phyloP scores from a whole-genome alignment of 129 eudicot genomes.

The Artemisia argyi region DNA sequence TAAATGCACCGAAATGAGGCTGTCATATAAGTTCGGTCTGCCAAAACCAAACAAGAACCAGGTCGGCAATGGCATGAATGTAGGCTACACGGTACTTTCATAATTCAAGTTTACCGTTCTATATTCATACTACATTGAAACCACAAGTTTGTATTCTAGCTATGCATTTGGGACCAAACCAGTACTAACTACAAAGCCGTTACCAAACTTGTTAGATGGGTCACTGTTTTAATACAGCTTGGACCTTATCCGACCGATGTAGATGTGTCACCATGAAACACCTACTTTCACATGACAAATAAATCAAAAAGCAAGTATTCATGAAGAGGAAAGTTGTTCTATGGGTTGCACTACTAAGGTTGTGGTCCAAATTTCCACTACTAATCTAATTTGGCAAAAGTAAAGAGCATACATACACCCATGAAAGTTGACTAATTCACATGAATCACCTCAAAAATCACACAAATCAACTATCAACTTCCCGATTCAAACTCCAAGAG shows the following conservation, averaged over 20 bases:
- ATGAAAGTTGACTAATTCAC: slow-evolving; percentile 30
- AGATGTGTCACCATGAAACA: not conserved
- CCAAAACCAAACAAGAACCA: too few species aligned
- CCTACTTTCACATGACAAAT: not conserved
- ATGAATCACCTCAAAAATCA: slow-evolving; percentile 25
- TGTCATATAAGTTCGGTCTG: too few species aligned
- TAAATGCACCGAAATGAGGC: too few species aligned
- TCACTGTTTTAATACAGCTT: too few species aligned
- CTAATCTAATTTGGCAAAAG: not conserved
- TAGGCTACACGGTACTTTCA: too few species aligned
- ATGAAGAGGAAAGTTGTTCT: not conserved
- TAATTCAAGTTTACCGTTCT: too few species aligned
- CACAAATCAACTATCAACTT: slow-evolving; percentile 22
- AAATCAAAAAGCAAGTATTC: not conserved
- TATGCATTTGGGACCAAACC: too few species aligned
- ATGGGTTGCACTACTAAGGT: slow-evolving; percentile 2
- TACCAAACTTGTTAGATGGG: too few species aligned
- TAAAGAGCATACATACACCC: slow-evolving; percentile 6
- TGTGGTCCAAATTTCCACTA: slow-evolving; percentile 9
- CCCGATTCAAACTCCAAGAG: slow-evolving; percentile 10
- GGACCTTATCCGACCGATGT: not conserved
- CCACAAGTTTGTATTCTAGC: too few species aligned
- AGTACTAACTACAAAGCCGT: too few species aligned
- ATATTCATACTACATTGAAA: too few species aligned
- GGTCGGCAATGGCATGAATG: too few species aligned